Conservation (phyloP, 805 yeast genomes). For the Candida saitoana region DNA sequence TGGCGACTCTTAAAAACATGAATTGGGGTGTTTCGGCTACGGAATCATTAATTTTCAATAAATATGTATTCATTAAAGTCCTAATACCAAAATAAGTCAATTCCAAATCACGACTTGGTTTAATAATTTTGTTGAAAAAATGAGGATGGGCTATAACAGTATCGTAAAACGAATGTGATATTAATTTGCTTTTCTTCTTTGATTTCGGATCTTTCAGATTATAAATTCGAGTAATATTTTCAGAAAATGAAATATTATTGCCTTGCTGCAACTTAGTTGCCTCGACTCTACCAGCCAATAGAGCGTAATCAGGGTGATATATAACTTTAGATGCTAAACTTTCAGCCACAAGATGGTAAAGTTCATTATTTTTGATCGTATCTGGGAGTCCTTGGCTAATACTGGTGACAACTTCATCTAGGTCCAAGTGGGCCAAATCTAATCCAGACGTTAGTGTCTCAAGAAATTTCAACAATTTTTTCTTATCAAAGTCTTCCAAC, state of each 20-base stretch:
- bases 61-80: slow-evolving; percentile 85
- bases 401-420: slow-evolving; percentile 15
- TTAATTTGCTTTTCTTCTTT: slow-evolving; percentile 45
- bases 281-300: slow-evolving; percentile 36
- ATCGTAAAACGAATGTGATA: slow-evolving; percentile 61
- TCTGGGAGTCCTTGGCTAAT: slow-evolving; percentile 19
- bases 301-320: slow-evolving; percentile 32
- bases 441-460: slow-evolving; percentile 11
- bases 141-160: slow-evolving; percentile 62
- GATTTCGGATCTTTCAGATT: slow-evolving; percentile 9
- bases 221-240: slow-evolving; percentile 16
- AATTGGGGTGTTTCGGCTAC: slow-evolving; percentile 93
- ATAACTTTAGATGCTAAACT: slow-evolving; percentile 29
- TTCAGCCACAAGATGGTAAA: slow-evolving; percentile 29
- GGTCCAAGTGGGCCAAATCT: slow-evolving; percentile 10
- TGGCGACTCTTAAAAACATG: slow-evolving; percentile 82
- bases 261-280: slow-evolving; percentile 23
- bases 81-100: slow-evolving; percentile 86
- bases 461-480: slow-evolving; percentile 10
- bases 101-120: slow-evolving; percentile 70
- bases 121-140: slow-evolving; percentile 68
- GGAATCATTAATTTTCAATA: slow-evolving; percentile 50
- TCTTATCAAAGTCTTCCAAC: slow-evolving; percentile 7
- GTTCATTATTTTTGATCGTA: slow-evolving; percentile 13
- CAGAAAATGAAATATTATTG: slow-evolving; percentile 20